Conservation (phyloP, 2,329 filamentous ascomycete species). For the Dactylellina sp. region DNA sequence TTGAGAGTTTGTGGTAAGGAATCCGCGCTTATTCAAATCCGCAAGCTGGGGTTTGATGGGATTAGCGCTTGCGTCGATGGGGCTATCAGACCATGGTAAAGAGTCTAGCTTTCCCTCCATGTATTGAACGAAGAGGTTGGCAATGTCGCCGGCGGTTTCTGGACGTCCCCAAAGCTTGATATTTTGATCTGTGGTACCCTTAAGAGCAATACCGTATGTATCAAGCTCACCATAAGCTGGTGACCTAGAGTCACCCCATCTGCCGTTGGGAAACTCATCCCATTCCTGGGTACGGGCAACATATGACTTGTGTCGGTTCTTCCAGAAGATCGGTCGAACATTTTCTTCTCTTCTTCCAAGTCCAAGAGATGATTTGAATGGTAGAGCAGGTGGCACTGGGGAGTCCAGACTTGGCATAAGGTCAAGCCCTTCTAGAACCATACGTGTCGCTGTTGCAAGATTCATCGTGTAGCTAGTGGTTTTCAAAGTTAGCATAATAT, state of each 20-base stretch:
- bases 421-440: slow-evolving; percentile 90
- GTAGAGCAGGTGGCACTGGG: slow-evolving; percentile 87
- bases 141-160: slow-evolving; percentile 80
- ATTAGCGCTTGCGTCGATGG: slow-evolving; percentile 84
- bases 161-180: slow-evolving; percentile 94
- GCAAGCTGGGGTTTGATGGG: slow-evolving; percentile 81
- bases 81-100: slow-evolving; percentile 92
- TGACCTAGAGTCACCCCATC: slow-evolving; percentile 96
- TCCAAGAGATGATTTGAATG: slow-evolving; percentile 94
- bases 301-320: slow-evolving; percentile 95
- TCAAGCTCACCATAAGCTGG: slow-evolving; percentile 96
- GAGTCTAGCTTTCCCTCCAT: slow-evolving; percentile 82
- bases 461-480: slow-evolving; percentile 89
- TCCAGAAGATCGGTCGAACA: slow-evolving; percentile 98
- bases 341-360: slow-evolving; percentile 91
- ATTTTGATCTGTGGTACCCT: slow-evolving; percentile 95
- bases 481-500: slow-evolving; percentile 42
- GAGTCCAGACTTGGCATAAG: slow-evolving; percentile 81
- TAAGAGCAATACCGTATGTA: slow-evolving; percentile 91
- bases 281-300: slow-evolving; percentile 95
- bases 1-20: slow-evolving; percentile 97
- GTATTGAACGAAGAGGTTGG: slow-evolving; percentile 85
- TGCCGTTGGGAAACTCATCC: slow-evolving; percentile 98
- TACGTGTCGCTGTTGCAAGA: slow-evolving; percentile 88
- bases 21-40: slow-evolving; percentile 82